These are phyloP conservation scores for Sporothrix luriei DNA, from an alignment of 2,329 filamentous ascomycete genomes.

Conservation along the genomic window DNA sequence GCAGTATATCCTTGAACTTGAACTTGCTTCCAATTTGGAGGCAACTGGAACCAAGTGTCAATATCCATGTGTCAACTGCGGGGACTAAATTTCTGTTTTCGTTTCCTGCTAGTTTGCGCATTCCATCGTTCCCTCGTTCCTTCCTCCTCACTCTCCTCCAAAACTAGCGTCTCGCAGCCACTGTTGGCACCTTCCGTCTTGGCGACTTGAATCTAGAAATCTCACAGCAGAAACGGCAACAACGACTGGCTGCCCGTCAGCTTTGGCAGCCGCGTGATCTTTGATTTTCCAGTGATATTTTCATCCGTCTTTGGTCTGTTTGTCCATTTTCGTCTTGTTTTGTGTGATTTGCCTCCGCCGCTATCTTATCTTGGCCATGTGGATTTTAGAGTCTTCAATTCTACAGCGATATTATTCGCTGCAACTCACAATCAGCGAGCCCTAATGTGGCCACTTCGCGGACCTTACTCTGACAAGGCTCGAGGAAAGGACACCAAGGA, in stretches of 20 bases:
- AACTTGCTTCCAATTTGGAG: too few species aligned
- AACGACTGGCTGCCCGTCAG: background rate
- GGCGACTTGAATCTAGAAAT: background rate
- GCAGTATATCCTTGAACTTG: too few species aligned
- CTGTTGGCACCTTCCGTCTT: constrained; percentile 15
- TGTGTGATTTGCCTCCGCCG: constrained; percentile 12
- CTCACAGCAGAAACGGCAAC: background rate
- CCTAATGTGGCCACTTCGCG: background rate
- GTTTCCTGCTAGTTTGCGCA: background rate
- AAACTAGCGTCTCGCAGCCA: background rate
- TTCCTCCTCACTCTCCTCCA: background rate
- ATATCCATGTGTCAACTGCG: constrained; percentile 27
- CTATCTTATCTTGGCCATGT: constrained; percentile 14
- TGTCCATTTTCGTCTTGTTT: background rate
- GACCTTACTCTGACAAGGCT: too few species aligned
- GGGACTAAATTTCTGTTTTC: constrained; percentile 26
- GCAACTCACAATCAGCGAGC: background rate
- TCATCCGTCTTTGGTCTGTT: background rate
- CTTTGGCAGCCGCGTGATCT: constrained; percentile 1
- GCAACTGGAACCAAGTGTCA: background rate
- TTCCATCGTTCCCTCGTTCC: background rate
- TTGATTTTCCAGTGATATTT: background rate
- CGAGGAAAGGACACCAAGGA: background rate
- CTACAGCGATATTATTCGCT: background rate
- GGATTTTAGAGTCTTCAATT: too few species aligned